Conservation (phyloP, 177 flowering plant genomes). For the Tripterygium wilfordii region DNA sequence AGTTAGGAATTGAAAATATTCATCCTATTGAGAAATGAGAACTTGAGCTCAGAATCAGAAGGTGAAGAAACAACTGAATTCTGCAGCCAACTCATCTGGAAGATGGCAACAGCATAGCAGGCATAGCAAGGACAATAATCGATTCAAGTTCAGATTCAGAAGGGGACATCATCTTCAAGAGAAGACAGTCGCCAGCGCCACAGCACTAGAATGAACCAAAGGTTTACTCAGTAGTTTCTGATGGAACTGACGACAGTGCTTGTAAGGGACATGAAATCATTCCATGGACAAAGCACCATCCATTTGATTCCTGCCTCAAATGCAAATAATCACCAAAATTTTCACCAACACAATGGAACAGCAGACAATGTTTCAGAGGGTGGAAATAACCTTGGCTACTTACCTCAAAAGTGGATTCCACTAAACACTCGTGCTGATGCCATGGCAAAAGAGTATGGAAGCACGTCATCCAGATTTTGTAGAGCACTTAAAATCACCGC, state of each 20-base stretch:
- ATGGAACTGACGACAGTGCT: constrained; percentile 25
- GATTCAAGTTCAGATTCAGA: constrained; percentile 27
- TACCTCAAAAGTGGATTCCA: constrained; percentile 7
- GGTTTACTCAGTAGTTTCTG: constrained; percentile 12
- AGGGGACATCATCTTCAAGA: constrained; percentile 4
- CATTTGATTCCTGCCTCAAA: constrained; percentile 1
- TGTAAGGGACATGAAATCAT: constrained; percentile 7
- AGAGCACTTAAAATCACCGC: constrained; percentile 2
- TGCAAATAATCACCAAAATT: constrained; percentile 2
- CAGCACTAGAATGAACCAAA: background rate
- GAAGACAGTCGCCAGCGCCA: background rate
- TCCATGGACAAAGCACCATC: constrained; percentile 2
- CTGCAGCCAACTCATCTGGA: background rate
- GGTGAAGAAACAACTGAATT: constrained; percentile 13
- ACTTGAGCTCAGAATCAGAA: constrained; percentile 23
- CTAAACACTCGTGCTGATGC: constrained; percentile 8
- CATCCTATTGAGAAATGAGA: constrained; percentile 12
- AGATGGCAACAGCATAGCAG: constrained; percentile 9
- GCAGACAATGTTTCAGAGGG: too few relatives aligned
- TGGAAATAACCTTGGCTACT: constrained; percentile 2
- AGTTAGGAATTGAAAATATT: constrained; percentile 13
- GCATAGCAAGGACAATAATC: constrained; percentile 18
- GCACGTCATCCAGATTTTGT: background rate
- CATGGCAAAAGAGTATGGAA: background rate
- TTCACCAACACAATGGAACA: too few relatives aligned